A percentile compares a stretch with the other conserved stretches of the same genome.
phyloP scores from a whole-genome alignment of 2,329 filamentous ascomycete species.

The Biscogniauxia sp. region DNA sequence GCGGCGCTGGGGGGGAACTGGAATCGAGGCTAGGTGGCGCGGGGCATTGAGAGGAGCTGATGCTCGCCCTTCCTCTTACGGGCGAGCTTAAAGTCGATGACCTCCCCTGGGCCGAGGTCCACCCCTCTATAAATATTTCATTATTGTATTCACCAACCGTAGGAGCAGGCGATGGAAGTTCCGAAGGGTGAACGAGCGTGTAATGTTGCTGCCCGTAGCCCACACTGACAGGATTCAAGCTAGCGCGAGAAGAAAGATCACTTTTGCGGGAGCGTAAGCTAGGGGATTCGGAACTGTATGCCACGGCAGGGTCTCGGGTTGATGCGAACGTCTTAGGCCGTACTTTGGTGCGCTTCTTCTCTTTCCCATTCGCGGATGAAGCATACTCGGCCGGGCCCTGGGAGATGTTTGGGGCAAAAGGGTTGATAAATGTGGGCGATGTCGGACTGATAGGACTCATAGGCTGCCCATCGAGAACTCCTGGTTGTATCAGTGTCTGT shows the following conservation, averaged over 20 bases:
- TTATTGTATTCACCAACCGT: slow-evolving; percentile 51
- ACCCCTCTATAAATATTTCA: slow-evolving; percentile 56
- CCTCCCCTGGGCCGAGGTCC: slow-evolving; percentile 58
- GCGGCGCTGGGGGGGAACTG: slow-evolving; percentile 51
- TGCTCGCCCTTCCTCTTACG: slow-evolving; percentile 51
- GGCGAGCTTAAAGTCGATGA: slow-evolving; percentile 59
- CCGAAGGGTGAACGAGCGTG: slow-evolving; percentile 49
- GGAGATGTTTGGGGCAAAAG: slow-evolving; percentile 42
- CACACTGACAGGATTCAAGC: slow-evolving; percentile 42
- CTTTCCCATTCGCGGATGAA: slow-evolving; percentile 44
- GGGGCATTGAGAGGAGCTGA: slow-evolving; percentile 47
- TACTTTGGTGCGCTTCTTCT: slow-evolving; percentile 37
- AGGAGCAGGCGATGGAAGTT: slow-evolving; percentile 55
- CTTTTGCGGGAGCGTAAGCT: slow-evolving; percentile 62
- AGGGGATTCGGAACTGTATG: slow-evolving; percentile 56
- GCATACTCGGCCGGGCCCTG: slow-evolving; percentile 43
- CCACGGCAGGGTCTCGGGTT: slow-evolving; percentile 47
- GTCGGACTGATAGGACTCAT: slow-evolving; percentile 52
- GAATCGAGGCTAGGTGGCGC: slow-evolving; percentile 38
- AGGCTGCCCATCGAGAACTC: slow-evolving; percentile 40
- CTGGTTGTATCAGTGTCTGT: slow-evolving; percentile 40
- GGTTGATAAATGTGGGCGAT: slow-evolving; percentile 54
- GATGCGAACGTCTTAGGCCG: slow-evolving; percentile 49
- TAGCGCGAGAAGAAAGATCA: slow-evolving; percentile 59
- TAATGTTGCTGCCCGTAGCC: slow-evolving; percentile 47